phyloP scores from a whole-genome alignment of 2,329 filamentous ascomycete species.

The Scytalidium lignicola region DNA sequence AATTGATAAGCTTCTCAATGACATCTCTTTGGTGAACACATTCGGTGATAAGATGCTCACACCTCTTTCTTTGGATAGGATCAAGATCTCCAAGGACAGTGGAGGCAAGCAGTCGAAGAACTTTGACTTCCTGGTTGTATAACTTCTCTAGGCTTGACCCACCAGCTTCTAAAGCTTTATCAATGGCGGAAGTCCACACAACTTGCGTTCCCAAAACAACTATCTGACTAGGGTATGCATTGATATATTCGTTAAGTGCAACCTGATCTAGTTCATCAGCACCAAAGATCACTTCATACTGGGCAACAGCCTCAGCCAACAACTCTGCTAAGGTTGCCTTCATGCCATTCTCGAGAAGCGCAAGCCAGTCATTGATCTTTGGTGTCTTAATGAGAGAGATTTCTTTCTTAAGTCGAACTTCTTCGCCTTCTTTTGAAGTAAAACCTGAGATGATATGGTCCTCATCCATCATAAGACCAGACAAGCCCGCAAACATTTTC shows the following conservation, averaged over 20 bases:
- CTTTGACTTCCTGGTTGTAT: slow-evolving; percentile 76
- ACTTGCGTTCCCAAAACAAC: slow-evolving; percentile 92
- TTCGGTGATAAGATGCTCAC: slow-evolving; percentile 97
- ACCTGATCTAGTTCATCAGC: slow-evolving; percentile 63
- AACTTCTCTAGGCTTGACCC: slow-evolving; percentile 65
- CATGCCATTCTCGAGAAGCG: slow-evolving; percentile 86
- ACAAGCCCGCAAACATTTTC: slow-evolving; percentile 99
- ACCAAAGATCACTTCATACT: slow-evolving; percentile 74
- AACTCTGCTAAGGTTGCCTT: slow-evolving; percentile 89
- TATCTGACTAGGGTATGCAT: slow-evolving; percentile 83
- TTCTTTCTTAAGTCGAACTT: slow-evolving; percentile 79
- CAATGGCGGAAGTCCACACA: slow-evolving; percentile 86
- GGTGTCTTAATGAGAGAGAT: slow-evolving; percentile 92
- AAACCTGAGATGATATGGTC: slow-evolving; percentile 86
- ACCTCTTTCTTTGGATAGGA: slow-evolving; percentile 86
- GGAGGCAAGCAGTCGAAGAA: slow-evolving; percentile 79
- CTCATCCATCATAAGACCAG: slow-evolving; percentile 85
- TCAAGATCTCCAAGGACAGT: slow-evolving; percentile 89
- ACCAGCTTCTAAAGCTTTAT: slow-evolving; percentile 67
- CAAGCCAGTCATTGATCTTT: slow-evolving; percentile 98
- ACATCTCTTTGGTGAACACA: slow-evolving; percentile 96
- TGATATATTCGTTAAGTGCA: slow-evolving; percentile 75
- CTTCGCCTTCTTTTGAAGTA: slow-evolving; percentile 91
- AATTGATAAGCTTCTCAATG: slow-evolving; percentile 77
- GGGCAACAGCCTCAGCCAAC: slow-evolving; percentile 76